Percentiles rank a stretch among this genome's conserved stretches.
phyloP scores from a whole-genome alignment of 352 stramenopile genomes.

The Phytophthora gonapodyides region DNA sequence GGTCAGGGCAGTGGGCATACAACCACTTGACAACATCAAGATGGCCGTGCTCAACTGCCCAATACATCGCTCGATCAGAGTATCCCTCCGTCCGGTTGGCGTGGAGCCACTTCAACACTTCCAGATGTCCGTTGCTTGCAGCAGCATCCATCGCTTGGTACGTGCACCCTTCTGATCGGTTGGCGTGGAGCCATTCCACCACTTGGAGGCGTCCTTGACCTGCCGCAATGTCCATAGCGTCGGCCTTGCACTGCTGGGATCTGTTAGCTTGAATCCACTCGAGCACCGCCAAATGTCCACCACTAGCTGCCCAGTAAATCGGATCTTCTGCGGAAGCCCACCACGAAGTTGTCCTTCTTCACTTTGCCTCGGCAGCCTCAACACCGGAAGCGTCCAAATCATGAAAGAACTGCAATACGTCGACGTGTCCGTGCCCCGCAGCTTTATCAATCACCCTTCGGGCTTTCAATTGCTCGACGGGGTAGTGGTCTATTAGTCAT shows the following conservation, averaged over 20 bases:
- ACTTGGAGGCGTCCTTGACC: neutral
- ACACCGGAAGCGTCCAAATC: neutral
- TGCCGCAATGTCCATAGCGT: neutral
- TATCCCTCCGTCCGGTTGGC: neutral
- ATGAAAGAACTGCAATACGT: neutral
- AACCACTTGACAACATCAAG: too few relatives aligned
- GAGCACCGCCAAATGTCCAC: neutral
- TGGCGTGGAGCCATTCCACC: neutral
- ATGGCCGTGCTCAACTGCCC: too few relatives aligned
- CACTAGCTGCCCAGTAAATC: neutral
- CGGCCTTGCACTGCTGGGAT: neutral
- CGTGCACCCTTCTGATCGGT: neutral
- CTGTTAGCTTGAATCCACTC: neutral
- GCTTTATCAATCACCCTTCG: neutral
- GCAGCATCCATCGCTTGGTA: neutral
- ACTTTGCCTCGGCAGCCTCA: neutral
- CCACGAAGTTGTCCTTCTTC: neutral
- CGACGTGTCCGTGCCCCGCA: neutral
- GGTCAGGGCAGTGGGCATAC: too few relatives aligned
- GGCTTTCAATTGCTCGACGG: too few relatives aligned
- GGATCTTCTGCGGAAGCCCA: neutral
- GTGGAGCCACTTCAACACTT: constrained; percentile 4
- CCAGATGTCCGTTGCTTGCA: neutral
- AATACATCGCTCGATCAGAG: too few relatives aligned
- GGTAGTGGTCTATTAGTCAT: neutral